Percentiles rank a stretch among this genome's conserved stretches.
Conservation (phyloP, 345 rosid species). For the Anacardium occidentale region DNA sequence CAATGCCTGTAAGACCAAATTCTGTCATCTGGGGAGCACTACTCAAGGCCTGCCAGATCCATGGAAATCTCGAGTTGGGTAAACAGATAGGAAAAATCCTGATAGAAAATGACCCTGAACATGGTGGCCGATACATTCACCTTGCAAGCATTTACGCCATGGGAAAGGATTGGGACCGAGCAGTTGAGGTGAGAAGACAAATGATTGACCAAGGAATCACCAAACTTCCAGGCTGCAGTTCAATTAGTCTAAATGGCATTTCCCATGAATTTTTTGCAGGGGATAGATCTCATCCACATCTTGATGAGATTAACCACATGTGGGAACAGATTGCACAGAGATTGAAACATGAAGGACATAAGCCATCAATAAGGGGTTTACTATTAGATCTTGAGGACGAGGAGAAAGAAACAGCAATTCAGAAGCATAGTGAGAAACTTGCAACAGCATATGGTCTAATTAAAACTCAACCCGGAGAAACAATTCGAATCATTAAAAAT, state of each 20-base stretch:
- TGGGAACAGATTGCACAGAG: slow-evolving; percentile 42
- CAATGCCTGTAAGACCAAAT: slow-evolving; percentile 64
- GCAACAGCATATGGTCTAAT: slow-evolving; percentile 62
- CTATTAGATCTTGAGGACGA: slow-evolving; percentile 46
- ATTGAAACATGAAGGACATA: slow-evolving; percentile 45
- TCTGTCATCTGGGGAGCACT: slow-evolving; percentile 64
- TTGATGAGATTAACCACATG: slow-evolving; percentile 34
- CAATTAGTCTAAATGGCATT: slow-evolving; percentile 49
- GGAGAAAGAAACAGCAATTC: slow-evolving; percentile 50
- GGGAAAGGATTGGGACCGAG: slow-evolving; percentile 56
- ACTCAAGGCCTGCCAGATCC: slow-evolving; percentile 61
- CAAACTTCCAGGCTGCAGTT: slow-evolving; percentile 66
- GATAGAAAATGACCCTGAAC: slow-evolving; percentile 47
- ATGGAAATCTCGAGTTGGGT: slow-evolving; percentile 48
- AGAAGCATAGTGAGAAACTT: slow-evolving; percentile 69
- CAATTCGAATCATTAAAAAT: slow-evolving; percentile 55
- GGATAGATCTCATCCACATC: slow-evolving; percentile 45
- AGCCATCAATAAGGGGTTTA: slow-evolving; percentile 37
- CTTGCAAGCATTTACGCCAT: slow-evolving; percentile 52
- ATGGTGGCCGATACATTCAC: slow-evolving; percentile 63
- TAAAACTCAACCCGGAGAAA: slow-evolving; percentile 42
- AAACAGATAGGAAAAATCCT: slow-evolving; percentile 52
- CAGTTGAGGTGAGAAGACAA: slow-evolving; percentile 48
- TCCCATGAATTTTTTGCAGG: slow-evolving; percentile 63
- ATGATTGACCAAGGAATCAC: slow-evolving; percentile 51